Evolutionary conservation across 768 basidiomycete species (phyloP), one percentile per base, ranked within the genome.

Genomic region (Panaeolus cyanescens): DNA sequence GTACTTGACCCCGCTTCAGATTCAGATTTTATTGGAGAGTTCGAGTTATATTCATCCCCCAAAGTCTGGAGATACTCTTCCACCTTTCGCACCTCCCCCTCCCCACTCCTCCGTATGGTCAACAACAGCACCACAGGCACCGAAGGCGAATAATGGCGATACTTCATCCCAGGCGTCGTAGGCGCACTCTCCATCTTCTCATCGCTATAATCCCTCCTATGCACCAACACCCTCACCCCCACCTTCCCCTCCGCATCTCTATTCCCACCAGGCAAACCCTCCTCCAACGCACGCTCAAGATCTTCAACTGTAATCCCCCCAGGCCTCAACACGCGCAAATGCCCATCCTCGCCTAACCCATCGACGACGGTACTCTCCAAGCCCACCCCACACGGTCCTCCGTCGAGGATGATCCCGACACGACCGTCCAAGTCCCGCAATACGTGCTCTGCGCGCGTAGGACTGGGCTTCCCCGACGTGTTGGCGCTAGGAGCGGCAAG

Each of bases 151-250:
- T 99, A 99, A 76, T 99, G 97, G 55, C 90, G 86, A 73, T 99
- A 99, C 76, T 99, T 99, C 96, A 98, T 97, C 32, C 97, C 97
- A 2, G 97, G 97, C 0, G 97, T 99, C 7, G 94, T 95, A 8
- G 97, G 97, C 0, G 88, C 84, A 36, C 80, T 79, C 71, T 94
- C 92, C 60, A 91, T 78, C n/a, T 73, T 74, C 36, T 84, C 79
- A 68, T 92, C 91, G 32, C 76, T 66, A 69, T 88, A 96, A 72
- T 96, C 93, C 12, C 92, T 85, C 56, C 83, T 80, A 70, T 94
- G 90, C 12, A 95, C 92, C 58, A 95, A 79, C 30, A 94, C 89
- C 15, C 75, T 77, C 2, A 89, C 88, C 45, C 45, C 25, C 37
- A 17, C 2, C 1, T 6, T 17, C 19, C 19, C 39, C 2, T 42